Evolutionary conservation across 1,284 basidiomycete species (phyloP).

Genomic region (Malassezia equina): DNA sequence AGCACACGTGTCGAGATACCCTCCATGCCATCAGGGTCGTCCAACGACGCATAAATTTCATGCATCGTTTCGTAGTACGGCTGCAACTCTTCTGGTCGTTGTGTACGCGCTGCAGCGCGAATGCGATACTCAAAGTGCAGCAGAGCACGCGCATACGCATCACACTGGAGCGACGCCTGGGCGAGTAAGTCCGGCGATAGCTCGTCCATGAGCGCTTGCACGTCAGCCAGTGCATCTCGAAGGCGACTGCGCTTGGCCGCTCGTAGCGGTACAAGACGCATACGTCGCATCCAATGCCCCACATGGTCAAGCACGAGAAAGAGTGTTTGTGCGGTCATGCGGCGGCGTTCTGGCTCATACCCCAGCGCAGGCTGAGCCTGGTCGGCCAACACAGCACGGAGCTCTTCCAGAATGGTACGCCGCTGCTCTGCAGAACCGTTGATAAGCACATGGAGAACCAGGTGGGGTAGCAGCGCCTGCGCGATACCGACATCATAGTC

Average conservation of each 20-base stretch:
- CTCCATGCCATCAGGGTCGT: conserved; percentile 99
- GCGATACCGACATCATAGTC: conserved; percentile 86
- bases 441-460: conserved; percentile 75
- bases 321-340: conserved; percentile 61
- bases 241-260: conserved; percentile 16
- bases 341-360: conserved; percentile 31
- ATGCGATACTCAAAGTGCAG: conserved; percentile 76
- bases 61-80: conserved; percentile 82
- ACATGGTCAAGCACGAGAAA: conserved; percentile 92
- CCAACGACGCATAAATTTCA: conserved; percentile 87
- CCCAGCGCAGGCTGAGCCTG: conserved; percentile 55
- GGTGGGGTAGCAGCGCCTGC: conserved; percentile 78
- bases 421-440: conserved; percentile 60
- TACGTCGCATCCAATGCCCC: conserved; percentile 68
- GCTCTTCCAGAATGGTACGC: conserved; percentile 61
- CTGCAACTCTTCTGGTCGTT: conserved; percentile 50
- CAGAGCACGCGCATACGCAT: conserved; percentile 81
- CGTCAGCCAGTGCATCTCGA: conserved; percentile 43
- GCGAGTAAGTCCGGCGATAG: conserved; percentile 85
- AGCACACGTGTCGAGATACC: conserved; percentile 83
- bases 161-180: conserved; percentile 83
- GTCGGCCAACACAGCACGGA: conserved; percentile 73
- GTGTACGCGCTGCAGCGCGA: conserved; percentile 32
- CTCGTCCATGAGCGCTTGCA: conserved; percentile 68
- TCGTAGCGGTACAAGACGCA: conserved; percentile 41